These are phyloP conservation scores for Cytospora leucostoma DNA, from an alignment of 2,329 filamentous ascomycete species.

Conservation along the genomic window DNA sequence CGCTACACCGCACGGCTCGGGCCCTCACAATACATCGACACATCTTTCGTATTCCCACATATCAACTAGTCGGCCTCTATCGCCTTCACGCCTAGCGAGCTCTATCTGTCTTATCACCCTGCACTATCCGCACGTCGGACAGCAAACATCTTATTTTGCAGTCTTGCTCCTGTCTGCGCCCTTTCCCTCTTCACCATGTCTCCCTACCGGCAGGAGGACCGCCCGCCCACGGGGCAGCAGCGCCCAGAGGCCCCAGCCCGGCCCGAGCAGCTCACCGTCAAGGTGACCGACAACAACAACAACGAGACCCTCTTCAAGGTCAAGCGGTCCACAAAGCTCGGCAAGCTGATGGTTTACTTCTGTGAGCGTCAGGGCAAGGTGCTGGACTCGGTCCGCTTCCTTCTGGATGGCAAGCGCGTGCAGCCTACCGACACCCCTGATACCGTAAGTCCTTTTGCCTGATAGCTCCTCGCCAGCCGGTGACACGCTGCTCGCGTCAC, in stretches of 20 bases:
- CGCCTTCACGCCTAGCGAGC: no score
- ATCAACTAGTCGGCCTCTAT: no score
- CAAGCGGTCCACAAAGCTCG: slow-evolving; percentile 91
- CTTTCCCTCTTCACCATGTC: slow-evolving; percentile 38
- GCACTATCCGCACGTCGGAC: no score
- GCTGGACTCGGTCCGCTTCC: slow-evolving; percentile 80
- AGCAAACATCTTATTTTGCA: no score
- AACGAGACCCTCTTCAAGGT: slow-evolving; percentile 99
- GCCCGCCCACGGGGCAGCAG: slow-evolving; percentile 46
- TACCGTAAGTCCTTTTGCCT: slow-evolving; percentile 60
- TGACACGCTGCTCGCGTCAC: not conserved
- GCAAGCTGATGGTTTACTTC: slow-evolving; percentile 98
- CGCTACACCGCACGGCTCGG: slow-evolving; percentile 13
- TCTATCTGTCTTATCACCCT: no score
- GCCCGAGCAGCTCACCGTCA: slow-evolving; percentile 94
- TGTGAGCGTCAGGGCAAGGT: slow-evolving; percentile 95
- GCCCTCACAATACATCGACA: not conserved
- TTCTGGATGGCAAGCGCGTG: slow-evolving; percentile 95
- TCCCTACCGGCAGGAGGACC: slow-evolving; percentile 55
- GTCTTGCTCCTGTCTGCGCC: not conserved
- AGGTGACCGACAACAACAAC: slow-evolving; percentile 98
- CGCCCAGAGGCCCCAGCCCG: slow-evolving; percentile 44
- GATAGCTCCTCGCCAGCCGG: not conserved
- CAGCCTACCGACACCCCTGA: slow-evolving; percentile 89
- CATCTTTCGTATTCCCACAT: no score